These are phyloP conservation scores for Euryodendron excelsum DNA, from an alignment of 148 eudicot genomes.

Conservation along the genomic window DNA sequence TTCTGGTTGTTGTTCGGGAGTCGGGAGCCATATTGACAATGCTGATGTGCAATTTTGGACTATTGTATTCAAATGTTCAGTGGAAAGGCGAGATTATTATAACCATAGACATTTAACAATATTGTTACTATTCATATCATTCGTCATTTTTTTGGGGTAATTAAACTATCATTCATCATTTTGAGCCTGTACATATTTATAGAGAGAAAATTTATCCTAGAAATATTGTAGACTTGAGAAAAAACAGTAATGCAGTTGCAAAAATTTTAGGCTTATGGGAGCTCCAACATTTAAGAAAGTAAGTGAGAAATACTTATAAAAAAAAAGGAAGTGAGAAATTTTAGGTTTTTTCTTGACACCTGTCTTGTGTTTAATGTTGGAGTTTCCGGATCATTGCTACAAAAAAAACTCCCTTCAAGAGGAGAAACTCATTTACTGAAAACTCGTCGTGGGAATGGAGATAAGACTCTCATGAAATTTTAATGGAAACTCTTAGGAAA, in stretches of 20 bases:
- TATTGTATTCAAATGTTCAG: neutral
- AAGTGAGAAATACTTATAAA: too few relatives aligned
- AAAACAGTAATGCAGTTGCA: too few relatives aligned
- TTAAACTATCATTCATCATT: neutral
- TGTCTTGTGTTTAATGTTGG: neutral
- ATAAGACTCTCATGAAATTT: too few relatives aligned
- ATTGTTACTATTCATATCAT: neutral
- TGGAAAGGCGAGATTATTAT: neutral
- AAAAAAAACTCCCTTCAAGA: too few relatives aligned
- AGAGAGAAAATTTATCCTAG: neutral
- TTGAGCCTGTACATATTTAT: neutral
- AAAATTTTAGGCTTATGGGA: too few relatives aligned
- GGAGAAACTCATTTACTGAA: too few relatives aligned
- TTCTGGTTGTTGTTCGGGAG: neutral
- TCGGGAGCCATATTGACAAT: too few relatives aligned
- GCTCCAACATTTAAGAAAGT: too few relatives aligned
- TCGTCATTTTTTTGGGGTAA: too few relatives aligned
- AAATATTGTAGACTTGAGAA: neutral
- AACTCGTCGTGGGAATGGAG: too few relatives aligned
- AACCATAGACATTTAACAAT: neutral
- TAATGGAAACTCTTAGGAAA: too few relatives aligned
- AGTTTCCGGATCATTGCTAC: too few relatives aligned
- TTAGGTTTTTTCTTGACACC: neutral
- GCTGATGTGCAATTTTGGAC: neutral
- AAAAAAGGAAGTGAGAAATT: neutral